These are phyloP conservation scores for Cladosporium sp. DNA, from an alignment of 2,329 filamentous ascomycete species.

Conservation along the genomic window DNA sequence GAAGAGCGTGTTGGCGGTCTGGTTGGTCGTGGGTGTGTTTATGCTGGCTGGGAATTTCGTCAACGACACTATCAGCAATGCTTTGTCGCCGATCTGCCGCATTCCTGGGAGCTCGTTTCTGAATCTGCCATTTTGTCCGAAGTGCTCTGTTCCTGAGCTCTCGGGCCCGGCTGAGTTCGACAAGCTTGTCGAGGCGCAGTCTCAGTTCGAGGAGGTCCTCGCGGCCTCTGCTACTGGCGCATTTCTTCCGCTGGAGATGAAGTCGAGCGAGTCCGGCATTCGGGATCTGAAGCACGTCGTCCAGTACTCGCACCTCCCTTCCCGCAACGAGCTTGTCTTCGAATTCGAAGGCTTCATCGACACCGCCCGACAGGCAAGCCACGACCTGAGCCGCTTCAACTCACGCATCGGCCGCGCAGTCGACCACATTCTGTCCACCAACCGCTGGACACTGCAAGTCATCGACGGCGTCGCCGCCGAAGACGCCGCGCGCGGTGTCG, in stretches of 20 bases:
- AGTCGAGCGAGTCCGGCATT: constrained; percentile 66
- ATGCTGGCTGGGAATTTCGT: constrained; percentile 58
- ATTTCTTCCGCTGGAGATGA: constrained; percentile 70
- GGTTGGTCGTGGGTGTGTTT: constrained; percentile 53
- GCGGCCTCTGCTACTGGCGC: constrained; percentile 60
- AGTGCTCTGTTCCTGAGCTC: constrained; percentile 15
- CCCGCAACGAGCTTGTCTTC: constrained; percentile 62
- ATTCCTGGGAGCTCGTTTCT: constrained; percentile 60
- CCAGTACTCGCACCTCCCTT: constrained; percentile 60
- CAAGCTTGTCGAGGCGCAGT: constrained; percentile 65
- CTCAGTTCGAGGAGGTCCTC: constrained; percentile 69
- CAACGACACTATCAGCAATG: constrained; percentile 53
- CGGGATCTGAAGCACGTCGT: constrained; percentile 69
- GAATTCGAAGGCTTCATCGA: constrained; percentile 74
- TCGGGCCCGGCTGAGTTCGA: constrained; percentile 57
- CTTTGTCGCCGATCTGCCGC: constrained; percentile 63
- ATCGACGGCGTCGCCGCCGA: constrained; percentile 54
- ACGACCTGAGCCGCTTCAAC: constrained; percentile 68
- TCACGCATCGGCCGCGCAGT: constrained; percentile 66
- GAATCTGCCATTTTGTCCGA: constrained; percentile 57
- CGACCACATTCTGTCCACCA: constrained; percentile 68
- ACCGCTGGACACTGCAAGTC: constrained; percentile 66
- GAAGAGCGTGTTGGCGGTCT: constrained; percentile 55
- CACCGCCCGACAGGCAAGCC: constrained; percentile 57
- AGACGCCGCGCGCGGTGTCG: constrained; percentile 33